A percentile compares a stretch with the other conserved stretches of the same genome.
phyloP scores from a whole-genome alignment of 1,284 basidiomycete genomes.

The Cystobasidiaceae sp. region DNA sequence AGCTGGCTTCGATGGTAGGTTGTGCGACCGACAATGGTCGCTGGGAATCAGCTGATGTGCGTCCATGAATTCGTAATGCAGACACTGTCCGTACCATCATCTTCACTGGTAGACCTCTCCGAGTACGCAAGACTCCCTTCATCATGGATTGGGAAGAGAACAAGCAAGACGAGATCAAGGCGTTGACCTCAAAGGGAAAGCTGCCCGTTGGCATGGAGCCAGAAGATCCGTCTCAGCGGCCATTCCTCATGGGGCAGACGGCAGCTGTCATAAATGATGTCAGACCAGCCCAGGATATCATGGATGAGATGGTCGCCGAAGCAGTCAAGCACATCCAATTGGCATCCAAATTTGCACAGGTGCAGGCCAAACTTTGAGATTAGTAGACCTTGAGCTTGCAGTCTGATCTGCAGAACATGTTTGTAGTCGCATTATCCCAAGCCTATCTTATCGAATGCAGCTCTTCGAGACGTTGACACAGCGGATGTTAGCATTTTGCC shows the following conservation, averaged over 20 bases:
- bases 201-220: conserved; percentile 57
- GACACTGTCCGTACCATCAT: conserved; percentile 74
- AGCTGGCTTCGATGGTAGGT: conserved; percentile 46
- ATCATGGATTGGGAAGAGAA: conserved; percentile 61
- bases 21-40: background rate
- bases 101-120: conserved; percentile 70
- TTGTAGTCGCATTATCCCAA: too few species aligned
- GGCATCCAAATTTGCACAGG: conserved; percentile 47
- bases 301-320: conserved; percentile 70
- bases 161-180: conserved; percentile 65
- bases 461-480: too few species aligned
- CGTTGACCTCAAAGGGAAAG: conserved; percentile 68
- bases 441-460: too few species aligned
- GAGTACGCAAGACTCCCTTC: conserved; percentile 73
- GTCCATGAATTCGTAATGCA: conserved; percentile 14
- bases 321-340: conserved; percentile 54
- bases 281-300: conserved; percentile 69
- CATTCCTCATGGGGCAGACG: conserved; percentile 61
- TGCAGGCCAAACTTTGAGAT: conserved; percentile 45
- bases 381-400: too few species aligned
- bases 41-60: conserved; percentile 48
- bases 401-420: too few species aligned
- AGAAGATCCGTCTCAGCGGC: conserved; percentile 57
- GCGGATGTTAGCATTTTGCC: too few species aligned
- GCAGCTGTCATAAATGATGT: conserved; percentile 70